Evolutionary conservation across 2,329 filamentous ascomycete genomes (phyloP).

Genomic region (Aspergillus tamarii): DNA sequence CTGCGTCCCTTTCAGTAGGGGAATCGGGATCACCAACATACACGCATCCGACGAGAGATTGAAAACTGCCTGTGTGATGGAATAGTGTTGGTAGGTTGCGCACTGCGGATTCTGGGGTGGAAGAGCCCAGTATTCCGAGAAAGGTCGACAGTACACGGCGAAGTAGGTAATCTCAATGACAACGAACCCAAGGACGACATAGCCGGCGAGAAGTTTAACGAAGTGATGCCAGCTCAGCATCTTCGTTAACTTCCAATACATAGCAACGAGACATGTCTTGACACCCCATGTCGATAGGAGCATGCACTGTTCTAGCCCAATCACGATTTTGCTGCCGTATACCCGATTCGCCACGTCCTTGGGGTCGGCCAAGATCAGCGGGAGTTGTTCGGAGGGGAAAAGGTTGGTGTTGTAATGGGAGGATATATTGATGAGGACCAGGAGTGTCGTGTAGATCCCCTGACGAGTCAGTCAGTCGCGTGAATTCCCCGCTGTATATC

Average conservation of each 20-base stretch:
- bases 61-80: constrained; percentile 50
- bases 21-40: constrained; percentile 46
- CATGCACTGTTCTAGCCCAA: constrained; percentile 55
- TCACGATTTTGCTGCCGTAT: constrained; percentile 53
- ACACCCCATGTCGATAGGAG: constrained; percentile 54
- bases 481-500: background rate
- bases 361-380: constrained; percentile 35
- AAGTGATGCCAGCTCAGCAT: constrained; percentile 35
- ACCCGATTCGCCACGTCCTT: constrained; percentile 48
- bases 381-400: constrained; percentile 39
- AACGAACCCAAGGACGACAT: constrained; percentile 50
- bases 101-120: constrained; percentile 44
- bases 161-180: constrained; percentile 55
- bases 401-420: constrained; percentile 43
- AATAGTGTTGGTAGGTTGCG: constrained; percentile 45
- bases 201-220: constrained; percentile 46
- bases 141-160: constrained; percentile 54
- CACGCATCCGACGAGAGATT: constrained; percentile 47
- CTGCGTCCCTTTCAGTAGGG: constrained; percentile 39
- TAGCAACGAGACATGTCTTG: constrained; percentile 55
- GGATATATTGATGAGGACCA: constrained; percentile 43
- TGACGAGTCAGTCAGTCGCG: constrained; percentile 13
- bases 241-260: constrained; percentile 53
- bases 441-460: constrained; percentile 38
- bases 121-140: constrained; percentile 55